Conservation (phyloP, 495 filamentous ascomycete species). For the Pyronema omphalodes region DNA sequence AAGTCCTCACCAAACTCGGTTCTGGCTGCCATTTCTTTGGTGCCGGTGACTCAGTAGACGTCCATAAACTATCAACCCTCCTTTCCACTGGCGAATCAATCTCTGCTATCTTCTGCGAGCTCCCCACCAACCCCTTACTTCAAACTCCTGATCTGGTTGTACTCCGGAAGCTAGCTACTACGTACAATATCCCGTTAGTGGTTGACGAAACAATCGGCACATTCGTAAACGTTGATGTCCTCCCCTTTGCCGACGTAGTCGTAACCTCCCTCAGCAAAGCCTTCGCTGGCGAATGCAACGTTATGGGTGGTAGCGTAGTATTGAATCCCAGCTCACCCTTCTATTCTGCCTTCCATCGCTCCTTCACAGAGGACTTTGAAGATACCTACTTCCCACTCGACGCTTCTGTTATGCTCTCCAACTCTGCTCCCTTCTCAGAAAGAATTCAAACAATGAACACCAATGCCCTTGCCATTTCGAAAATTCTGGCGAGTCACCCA, state of each 20-base stretch:
- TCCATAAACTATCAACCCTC: conserved; percentile 65
- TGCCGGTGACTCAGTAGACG: conserved; percentile 55
- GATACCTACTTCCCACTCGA: conserved; percentile 92
- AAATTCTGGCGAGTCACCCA: conserved; percentile 36
- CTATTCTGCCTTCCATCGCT: conserved; percentile 48
- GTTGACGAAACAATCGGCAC: conserved; percentile 94
- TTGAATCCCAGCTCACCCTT: conserved; percentile 62
- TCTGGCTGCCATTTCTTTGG: conserved; percentile 85
- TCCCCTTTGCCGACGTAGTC: conserved; percentile 77
- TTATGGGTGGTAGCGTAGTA: conserved; percentile 84
- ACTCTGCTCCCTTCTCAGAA: conserved; percentile 76
- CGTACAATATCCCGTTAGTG: conserved; percentile 74
- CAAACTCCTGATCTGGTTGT: conserved; percentile 64
- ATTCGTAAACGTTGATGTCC: conserved; percentile 83
- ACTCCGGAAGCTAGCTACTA: conserved; percentile 60
- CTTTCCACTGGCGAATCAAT: conserved; percentile 56
- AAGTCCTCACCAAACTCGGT: conserved; percentile 84
- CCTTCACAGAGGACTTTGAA: conserved; percentile 49
- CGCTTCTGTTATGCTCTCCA: conserved; percentile 81
- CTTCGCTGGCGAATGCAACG: conserved; percentile 91
- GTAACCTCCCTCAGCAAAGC: conserved; percentile 91
- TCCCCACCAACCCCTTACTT: conserved; percentile 79
- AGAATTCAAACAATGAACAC: conserved; percentile 68
- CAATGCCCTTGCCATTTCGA: conserved; percentile 69
- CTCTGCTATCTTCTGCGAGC: conserved; percentile 80